phyloP scores from a whole-genome alignment of 805 yeast genomes.

The Wickerhamomyces chambardii region DNA sequence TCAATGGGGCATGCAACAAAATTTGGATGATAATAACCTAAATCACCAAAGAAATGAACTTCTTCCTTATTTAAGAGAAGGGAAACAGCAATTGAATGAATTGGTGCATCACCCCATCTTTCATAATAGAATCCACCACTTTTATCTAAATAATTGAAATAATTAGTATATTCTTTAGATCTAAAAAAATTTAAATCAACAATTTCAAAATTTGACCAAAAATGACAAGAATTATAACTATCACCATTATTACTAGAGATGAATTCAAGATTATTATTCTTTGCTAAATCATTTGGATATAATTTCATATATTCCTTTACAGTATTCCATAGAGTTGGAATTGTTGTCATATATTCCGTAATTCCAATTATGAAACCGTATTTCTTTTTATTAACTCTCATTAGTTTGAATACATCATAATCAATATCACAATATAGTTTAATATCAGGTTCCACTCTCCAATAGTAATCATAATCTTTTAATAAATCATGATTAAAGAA shows the following conservation, averaged over 20 bases:
- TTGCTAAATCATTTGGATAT: constrained; percentile 34
- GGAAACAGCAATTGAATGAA: constrained; percentile 73
- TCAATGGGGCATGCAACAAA: constrained; percentile 52
- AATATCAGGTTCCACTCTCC: constrained; percentile 74
- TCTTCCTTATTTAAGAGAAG: constrained; percentile 46
- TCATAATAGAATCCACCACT: constrained; percentile 79
- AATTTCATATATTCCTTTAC: constrained; percentile 35
- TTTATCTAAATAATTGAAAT: constrained; percentile 53
- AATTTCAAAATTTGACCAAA: constrained; percentile 75
- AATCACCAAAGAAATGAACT: constrained; percentile 63
- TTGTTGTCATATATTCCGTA: constrained; percentile 53
- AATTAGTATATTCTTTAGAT: constrained; percentile 42
- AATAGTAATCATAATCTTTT: constrained; percentile 53
- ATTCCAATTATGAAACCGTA: constrained; percentile 65
- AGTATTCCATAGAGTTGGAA: constrained; percentile 54
- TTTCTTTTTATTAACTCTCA: constrained; percentile 43
- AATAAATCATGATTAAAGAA: constrained; percentile 55
- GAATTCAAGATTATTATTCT: constrained; percentile 52
- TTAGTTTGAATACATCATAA: constrained; percentile 51
- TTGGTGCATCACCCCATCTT: constrained; percentile 93
- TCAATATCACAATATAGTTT: constrained; percentile 51
- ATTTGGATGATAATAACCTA: constrained; percentile 63
- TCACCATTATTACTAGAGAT: constrained; percentile 55
- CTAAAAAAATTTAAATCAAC: constrained; percentile 68
- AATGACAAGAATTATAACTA: constrained; percentile 67